These are phyloP conservation scores for Talaromyces atroroseus DNA, from an alignment of 2,329 filamentous ascomycete genomes.

Conservation along the genomic window DNA sequence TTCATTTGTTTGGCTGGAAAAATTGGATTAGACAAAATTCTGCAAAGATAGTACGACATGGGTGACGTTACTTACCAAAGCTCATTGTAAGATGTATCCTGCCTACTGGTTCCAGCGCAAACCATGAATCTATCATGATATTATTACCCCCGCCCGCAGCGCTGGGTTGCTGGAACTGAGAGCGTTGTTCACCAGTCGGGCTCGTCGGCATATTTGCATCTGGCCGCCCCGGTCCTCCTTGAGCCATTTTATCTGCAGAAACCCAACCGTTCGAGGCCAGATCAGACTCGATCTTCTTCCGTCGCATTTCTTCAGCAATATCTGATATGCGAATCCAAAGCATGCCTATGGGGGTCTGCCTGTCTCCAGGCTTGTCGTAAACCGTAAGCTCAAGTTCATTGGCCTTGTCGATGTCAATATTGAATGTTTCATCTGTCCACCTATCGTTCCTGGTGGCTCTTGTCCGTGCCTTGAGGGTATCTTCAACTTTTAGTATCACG, in stretches of 20 bases:
- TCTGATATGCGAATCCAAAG: slow-evolving; percentile 96
- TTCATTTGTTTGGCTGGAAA: slow-evolving; percentile 71
- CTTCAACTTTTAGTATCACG: slow-evolving; percentile 94
- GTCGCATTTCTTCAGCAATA: slow-evolving; percentile 93
- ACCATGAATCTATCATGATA: slow-evolving; percentile 79
- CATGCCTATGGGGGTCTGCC: slow-evolving; percentile 87
- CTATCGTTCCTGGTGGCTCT: slow-evolving; percentile 77
- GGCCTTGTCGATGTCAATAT: slow-evolving; percentile 92
- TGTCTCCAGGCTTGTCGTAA: slow-evolving; percentile 89
- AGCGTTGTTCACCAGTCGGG: slow-evolving; percentile 18
- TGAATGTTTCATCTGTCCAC: slow-evolving; percentile 89
- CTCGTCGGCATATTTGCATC: slow-evolving; percentile 31
- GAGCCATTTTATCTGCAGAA: slow-evolving; percentile 89
- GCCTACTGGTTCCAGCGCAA: slow-evolving; percentile 89
- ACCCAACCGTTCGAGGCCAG: slow-evolving; percentile 95
- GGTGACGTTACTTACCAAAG: slow-evolving; percentile 53
- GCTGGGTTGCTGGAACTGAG: slow-evolving; percentile 19
- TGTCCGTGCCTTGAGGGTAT: slow-evolving; percentile 82
- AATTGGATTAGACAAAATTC: slow-evolving; percentile 16
- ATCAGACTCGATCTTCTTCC: slow-evolving; percentile 94
- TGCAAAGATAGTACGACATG: neutral
- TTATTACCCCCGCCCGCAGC: slow-evolving; percentile 12
- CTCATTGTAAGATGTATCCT: slow-evolving; percentile 86
- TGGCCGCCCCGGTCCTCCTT: slow-evolving; percentile 51
- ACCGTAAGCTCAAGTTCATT: slow-evolving; percentile 98